Evolutionary conservation across 148 eudicot genomes (phyloP), one percentile per base, ranked within the genome.

Genomic region (Beta vulgaris): DNA sequence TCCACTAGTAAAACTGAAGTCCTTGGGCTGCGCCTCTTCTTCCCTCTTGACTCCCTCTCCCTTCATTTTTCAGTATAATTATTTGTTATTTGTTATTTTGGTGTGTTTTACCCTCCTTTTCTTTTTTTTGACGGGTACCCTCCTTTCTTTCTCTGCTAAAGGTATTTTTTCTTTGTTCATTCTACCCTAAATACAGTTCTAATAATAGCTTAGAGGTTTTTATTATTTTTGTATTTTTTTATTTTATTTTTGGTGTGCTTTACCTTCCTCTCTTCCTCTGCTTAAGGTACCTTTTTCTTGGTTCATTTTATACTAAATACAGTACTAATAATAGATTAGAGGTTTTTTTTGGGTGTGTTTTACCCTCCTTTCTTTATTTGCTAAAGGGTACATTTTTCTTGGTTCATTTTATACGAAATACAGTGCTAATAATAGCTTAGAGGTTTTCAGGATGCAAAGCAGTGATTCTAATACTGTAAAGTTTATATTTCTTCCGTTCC

Each of bases 371-470:
- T 14, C 46, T 43, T 55, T 55, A 12, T 55, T 29, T 55, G 60
- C 29, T 55, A 12, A 55, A 12, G 28, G n/a, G 60, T 26, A 55
- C 9, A n/a, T 7, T 55, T 55, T 11, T 55, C 32, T 58, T 58
- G 8, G 35, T 13, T 58, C 62, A 15, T 58, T 7, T 12, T 4
- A 58, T 58, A 57, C 15, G 8, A 13, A 3, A 51, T 19, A n/a
- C 57, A 58, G 34, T 28, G 21, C 62, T 58, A 58, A 58, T 58
- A 58, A 58, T 58, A 58, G 62, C 34, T 58, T 58, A 58, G n/a
- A n/a, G n/a, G n/a, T n/a, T n/a, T n/a, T n/a, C n/a, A n/a, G n/a
- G n/a, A n/a, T 43, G 46, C 13, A 43, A 43, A 43, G 46, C 46
- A 43, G 46, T 43, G 46, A 43, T 43, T n/a, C n/a, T n/a, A n/a